phyloP scores from a whole-genome alignment of 306 rosid species.

The Vigna radiata region DNA sequence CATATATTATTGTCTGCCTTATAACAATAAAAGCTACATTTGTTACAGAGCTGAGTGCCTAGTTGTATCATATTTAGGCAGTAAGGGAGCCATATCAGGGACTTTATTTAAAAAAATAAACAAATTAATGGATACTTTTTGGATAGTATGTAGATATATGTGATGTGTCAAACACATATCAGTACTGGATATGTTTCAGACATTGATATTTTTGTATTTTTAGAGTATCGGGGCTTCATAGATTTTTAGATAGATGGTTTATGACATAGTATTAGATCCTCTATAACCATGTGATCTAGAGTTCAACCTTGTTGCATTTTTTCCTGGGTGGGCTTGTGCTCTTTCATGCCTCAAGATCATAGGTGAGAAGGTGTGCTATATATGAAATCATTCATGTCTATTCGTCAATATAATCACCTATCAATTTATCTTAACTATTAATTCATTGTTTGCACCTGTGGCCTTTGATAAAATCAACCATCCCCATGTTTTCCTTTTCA shows the following conservation, averaged over 20 bases:
- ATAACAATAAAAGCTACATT: neutral
- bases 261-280: neutral
- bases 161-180: neutral
- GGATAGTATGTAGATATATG: neutral
- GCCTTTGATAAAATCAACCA: slow-evolving; percentile 28
- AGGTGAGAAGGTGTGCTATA: neutral
- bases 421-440: slow-evolving; percentile 4
- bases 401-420: neutral
- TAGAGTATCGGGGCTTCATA: neutral
- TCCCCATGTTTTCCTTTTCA: slow-evolving; percentile 49
- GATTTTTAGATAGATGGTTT: neutral
- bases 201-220: neutral
- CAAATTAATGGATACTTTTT: neutral
- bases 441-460: slow-evolving; percentile 13
- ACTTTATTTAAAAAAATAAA: neutral
- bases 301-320: neutral
- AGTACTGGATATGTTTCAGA: neutral
- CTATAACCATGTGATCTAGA: neutral
- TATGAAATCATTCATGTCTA: neutral
- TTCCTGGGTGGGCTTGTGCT: neutral
- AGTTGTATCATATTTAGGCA: neutral
- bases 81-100: neutral
- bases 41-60: neutral
- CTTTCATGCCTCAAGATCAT: neutral
- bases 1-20: neutral